Evolutionary conservation across 108 stramenopile genomes (phyloP).

Genomic region (Nannochloropsis gaditana): DNA sequence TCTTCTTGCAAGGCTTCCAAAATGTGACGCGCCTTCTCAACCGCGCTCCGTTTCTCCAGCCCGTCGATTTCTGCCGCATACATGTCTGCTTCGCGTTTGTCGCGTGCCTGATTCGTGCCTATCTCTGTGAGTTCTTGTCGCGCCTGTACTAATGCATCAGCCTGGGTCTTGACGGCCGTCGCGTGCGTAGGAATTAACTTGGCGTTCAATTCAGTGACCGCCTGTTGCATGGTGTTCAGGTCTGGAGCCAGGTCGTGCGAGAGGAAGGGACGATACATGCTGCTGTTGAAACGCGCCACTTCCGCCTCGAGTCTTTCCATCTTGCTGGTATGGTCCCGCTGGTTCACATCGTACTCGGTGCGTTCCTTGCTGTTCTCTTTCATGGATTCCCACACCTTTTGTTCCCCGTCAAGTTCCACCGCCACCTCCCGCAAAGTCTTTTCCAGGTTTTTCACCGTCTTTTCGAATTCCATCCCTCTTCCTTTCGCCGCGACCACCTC

Average conservation of each 20-base stretch:
- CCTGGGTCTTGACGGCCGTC: neutral
- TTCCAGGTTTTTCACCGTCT: neutral
- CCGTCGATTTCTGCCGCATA: neutral
- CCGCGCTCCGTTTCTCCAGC: neutral
- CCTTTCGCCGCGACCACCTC: neutral
- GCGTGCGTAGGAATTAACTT: neutral
- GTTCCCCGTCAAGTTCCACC: neutral
- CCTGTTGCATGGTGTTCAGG: neutral
- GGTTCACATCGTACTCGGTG: slow-evolving; percentile 10
- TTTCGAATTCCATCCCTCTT: neutral
- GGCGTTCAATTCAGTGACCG: neutral
- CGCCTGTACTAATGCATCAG: neutral
- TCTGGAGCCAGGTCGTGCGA: neutral
- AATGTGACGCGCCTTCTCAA: neutral
- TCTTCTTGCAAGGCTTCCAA: neutral
- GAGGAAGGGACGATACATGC: neutral
- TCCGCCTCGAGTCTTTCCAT: slow-evolving; percentile 18
- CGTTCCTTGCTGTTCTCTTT: slow-evolving; percentile 7
- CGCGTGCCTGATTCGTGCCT: neutral
- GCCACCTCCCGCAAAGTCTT: neutral
- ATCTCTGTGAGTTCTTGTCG: slow-evolving; percentile 1
- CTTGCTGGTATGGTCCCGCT: slow-evolving; percentile 20
- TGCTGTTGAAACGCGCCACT: neutral
- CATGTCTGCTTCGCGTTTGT: neutral
- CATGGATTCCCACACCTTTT: slow-evolving; percentile 10